Conservation (phyloP, 129 eudicot genomes). For the Gnaphalium uliginosum region DNA sequence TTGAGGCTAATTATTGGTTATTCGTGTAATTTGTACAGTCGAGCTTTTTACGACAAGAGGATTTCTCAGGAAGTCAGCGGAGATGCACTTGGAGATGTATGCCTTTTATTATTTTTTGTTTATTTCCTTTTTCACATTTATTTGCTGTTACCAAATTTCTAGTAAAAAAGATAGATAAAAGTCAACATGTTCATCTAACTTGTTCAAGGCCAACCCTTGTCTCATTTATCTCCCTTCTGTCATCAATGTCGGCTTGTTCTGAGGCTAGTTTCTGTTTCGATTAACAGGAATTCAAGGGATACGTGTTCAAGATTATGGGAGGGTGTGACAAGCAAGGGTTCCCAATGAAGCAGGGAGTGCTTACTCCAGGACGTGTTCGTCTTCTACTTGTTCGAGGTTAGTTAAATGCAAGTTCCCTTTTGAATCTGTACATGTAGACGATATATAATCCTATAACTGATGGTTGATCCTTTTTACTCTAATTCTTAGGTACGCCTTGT, state of each 20-base stretch:
- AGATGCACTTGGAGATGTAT: slow-evolving; percentile 86
- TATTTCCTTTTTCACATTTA: neutral
- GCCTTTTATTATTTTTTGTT: neutral
- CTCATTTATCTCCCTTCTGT: too few species aligned
- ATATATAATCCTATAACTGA: neutral
- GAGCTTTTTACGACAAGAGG: slow-evolving; percentile 85
- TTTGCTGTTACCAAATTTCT: neutral
- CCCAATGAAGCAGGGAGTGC: slow-evolving; percentile 89
- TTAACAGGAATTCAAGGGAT: slow-evolving; percentile 71
- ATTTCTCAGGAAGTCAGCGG: slow-evolving; percentile 91
- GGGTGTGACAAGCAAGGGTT: slow-evolving; percentile 93
- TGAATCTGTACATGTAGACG: neutral
- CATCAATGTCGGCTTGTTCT: too few species aligned
- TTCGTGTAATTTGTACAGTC: slow-evolving; percentile 38
- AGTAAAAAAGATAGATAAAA: neutral
- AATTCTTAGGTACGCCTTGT: slow-evolving; percentile 66
- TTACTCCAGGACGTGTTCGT: slow-evolving; percentile 89
- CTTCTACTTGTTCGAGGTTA: slow-evolving; percentile 72
- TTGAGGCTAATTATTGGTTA: neutral
- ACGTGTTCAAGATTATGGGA: slow-evolving; percentile 88
- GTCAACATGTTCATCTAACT: too few species aligned
- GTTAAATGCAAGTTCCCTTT: neutral
- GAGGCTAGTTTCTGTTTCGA: neutral
- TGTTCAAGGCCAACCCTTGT: too few species aligned
- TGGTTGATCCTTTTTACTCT: neutral